Percentiles rank a stretch among this genome's conserved stretches.
Evolutionary conservation across 148 eudicot genomes (phyloP).

Genomic region (Euryodendron excelsum): DNA sequence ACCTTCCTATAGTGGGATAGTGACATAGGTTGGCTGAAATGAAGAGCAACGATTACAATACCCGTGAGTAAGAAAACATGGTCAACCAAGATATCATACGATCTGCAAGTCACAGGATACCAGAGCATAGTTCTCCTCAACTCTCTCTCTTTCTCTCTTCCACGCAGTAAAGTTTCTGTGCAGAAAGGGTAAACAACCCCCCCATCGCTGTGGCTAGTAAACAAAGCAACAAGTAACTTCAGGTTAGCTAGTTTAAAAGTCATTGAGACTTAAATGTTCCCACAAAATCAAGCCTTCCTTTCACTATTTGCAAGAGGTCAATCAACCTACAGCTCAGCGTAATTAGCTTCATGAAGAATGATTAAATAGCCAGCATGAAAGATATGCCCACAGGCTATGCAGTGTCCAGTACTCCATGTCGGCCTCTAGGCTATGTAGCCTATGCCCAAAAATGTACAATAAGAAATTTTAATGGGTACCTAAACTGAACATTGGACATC

Average conservation of each 20-base stretch:
- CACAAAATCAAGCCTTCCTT: neutral
- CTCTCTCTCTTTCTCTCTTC: neutral
- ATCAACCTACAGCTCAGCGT: neutral
- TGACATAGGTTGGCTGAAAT: neutral
- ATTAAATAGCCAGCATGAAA: no score
- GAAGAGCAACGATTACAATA: no score
- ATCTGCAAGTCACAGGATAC: neutral
- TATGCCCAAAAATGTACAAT: neutral
- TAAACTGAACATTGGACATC: neutral
- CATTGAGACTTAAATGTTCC: no score
- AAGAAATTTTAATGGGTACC: neutral
- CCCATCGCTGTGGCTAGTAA: neutral
- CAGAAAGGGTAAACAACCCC: neutral
- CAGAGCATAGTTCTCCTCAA: neutral
- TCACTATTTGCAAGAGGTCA: neutral
- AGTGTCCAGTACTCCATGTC: no score
- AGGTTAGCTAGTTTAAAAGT: no score
- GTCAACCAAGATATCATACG: neutral
- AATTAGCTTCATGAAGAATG: no score
- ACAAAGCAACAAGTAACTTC: neutral
- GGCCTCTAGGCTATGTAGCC: no score
- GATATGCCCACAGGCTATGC: no score
- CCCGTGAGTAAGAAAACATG: neutral
- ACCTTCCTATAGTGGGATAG: neutral
- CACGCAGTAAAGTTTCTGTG: neutral